Evolutionary conservation across 495 filamentous ascomycete species (phyloP).

Genomic region (Daldinia bambusicola): DNA sequence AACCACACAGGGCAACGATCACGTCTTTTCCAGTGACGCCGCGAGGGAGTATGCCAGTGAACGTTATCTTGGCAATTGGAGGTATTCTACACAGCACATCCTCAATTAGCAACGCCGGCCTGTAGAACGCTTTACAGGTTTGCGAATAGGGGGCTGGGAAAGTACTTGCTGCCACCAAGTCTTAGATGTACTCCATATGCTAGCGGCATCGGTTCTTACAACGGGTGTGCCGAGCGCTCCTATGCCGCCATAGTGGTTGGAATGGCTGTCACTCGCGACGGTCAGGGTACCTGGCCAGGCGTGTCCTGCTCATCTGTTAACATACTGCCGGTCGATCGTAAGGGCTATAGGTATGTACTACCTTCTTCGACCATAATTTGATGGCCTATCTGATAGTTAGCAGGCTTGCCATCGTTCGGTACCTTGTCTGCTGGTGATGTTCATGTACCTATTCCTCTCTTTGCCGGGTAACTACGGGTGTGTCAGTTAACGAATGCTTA

Average conservation of each 20-base stretch:
- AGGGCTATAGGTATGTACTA: no score
- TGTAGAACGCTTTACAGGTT: no score
- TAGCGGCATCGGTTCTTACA: slow-evolving; percentile 86
- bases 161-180: no score
- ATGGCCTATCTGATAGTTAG: slow-evolving; percentile 67
- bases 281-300: slow-evolving; percentile 84
- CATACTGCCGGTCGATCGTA: no score
- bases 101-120: no score
- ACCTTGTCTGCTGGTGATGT: no score
- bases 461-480: no score
- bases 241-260: slow-evolving; percentile 92
- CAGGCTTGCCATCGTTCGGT: no score
- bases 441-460: no score
- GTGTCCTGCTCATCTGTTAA: slow-evolving; percentile 44
- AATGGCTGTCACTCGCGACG: slow-evolving; percentile 85
- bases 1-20: slow-evolving; percentile 86
- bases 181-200: slow-evolving; percentile 67
- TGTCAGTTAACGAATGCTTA: no score
- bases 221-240: slow-evolving; percentile 77
- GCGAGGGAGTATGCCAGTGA: slow-evolving; percentile 76
- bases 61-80: slow-evolving; percentile 80
- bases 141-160: no score
- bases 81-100: slow-evolving; percentile 42
- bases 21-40: slow-evolving; percentile 97
- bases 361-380: slow-evolving; percentile 87